Evolutionary conservation across 257 asterid genomes (phyloP), one percentile per base, ranked within the genome.

Genomic region (Ophiorrhiza pumila): DNA sequence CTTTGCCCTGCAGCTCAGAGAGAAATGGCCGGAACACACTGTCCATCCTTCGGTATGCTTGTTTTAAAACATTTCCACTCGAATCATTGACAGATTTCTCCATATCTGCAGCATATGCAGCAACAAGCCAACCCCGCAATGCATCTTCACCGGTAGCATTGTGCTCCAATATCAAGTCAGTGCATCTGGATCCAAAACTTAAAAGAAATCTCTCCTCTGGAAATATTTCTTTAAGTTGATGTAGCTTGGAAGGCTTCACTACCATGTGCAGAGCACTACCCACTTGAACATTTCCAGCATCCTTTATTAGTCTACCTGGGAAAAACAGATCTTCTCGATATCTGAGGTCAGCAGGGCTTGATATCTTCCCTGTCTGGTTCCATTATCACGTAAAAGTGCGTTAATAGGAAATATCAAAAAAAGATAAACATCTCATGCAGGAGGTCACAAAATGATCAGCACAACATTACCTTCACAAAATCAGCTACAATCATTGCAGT

Each of bases 121-220:
- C 99, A 65, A 95, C 97, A 53, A 92, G 83, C 99, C 98, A 95
- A n/a, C 96, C 99, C 83, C 97, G 86, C 87, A 95, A 69, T 43
- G 96, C 98, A 79, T 95, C 98, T 82, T 92, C 97, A 39, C 96
- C 97, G 0, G 83, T 87, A 34, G 99, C 99, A 32, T 77, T 78
- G 58, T 83, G 93, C 68, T 90, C 91, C 81, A 95, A 79, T 68
- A 95, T 82, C 98, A 95, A 83, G 78, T 95, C 93, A 1, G 94
- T 92, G 76, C 88, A 82, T 79, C 79, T 82, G 71, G 10, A 65
- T 69, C 94, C 90, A 1, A 70, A 84, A 55, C 82, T 76, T 22
- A 95, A 63, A 56, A 95, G 78, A 72, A 92, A 95, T 67, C 84
- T 89, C 79, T 95, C 99, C 15, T 82, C 85, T 0, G 87, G 84